A percentile compares a stretch with the other conserved stretches of the same genome.
Evolutionary conservation across 495 filamentous ascomycete genomes (phyloP).

Genomic region (Aspergillus bridgeri): DNA sequence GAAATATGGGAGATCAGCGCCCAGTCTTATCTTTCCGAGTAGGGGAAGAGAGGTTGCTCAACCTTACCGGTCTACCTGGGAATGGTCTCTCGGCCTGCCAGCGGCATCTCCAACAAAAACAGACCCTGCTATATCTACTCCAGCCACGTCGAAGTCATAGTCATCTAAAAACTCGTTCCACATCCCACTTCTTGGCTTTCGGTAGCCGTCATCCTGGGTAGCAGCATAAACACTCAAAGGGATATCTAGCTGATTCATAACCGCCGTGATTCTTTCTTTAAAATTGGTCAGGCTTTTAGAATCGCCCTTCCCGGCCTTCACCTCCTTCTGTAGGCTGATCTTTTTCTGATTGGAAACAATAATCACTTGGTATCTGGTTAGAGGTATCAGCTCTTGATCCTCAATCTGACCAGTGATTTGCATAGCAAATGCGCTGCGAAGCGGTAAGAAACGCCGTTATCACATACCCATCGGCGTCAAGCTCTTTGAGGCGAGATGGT

Average conservation of each 20-base stretch:
- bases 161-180: conserved; percentile 81
- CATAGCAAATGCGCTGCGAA: neutral
- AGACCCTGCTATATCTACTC: conserved; percentile 63
- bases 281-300: conserved; percentile 65
- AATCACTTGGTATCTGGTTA: conserved; percentile 64
- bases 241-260: conserved; percentile 69
- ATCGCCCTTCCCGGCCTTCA: conserved; percentile 64
- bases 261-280: conserved; percentile 69
- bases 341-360: conserved; percentile 88
- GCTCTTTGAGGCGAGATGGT: conserved; percentile 56
- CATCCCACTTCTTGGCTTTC: conserved; percentile 88
- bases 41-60: too few relatives aligned
- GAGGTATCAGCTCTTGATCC: conserved; percentile 2
- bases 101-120: conserved; percentile 93
- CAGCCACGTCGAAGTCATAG: conserved; percentile 59
- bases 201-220: conserved; percentile 70
- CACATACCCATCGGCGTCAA: conserved; percentile 69
- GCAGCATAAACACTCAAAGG: conserved; percentile 83
- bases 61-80: conserved; percentile 73
- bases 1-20: conserved; percentile 3
- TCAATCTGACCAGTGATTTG: neutral
- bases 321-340: conserved; percentile 66
- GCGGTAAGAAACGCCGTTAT: neutral
- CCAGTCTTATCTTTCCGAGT: neutral
- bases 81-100: conserved; percentile 62